Evolutionary conservation across 208 protist genomes (phyloP).

Genomic region (Trypanosoma theileri): DNA sequence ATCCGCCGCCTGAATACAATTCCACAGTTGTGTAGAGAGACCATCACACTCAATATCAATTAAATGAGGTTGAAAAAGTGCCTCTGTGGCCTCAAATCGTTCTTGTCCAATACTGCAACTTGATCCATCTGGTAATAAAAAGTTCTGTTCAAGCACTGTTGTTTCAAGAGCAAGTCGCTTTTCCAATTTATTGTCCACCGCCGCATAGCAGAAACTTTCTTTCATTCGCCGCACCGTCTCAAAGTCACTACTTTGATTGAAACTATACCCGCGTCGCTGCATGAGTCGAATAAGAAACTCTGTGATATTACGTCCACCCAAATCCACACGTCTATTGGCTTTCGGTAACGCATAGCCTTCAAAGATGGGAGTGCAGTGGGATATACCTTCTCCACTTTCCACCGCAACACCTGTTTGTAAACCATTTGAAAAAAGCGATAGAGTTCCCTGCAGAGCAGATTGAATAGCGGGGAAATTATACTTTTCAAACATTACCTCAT

Average conservation of each 20-base stretch:
- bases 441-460: slow-evolving; percentile 88
- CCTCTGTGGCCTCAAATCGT: slow-evolving; percentile 92
- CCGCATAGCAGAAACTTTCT: slow-evolving; percentile 90
- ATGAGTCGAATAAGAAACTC: slow-evolving; percentile 95
- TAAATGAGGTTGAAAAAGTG: slow-evolving; percentile 95
- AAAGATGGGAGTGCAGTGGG: slow-evolving; percentile 98
- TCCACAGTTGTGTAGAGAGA: slow-evolving; percentile 91
- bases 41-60: slow-evolving; percentile 93
- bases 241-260: slow-evolving; percentile 95
- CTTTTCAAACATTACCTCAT: slow-evolving; percentile 96
- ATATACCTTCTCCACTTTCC: slow-evolving; percentile 98
- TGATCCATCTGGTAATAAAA: slow-evolving; percentile 92
- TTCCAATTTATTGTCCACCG: slow-evolving; percentile 92
- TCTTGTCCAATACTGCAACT: slow-evolving; percentile 92
- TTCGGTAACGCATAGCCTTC: slow-evolving; percentile 89
- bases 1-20: slow-evolving; percentile 89
- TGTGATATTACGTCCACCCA: slow-evolving; percentile 97
- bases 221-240: slow-evolving; percentile 95
- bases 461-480: slow-evolving; percentile 93
- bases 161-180: slow-evolving; percentile 84
- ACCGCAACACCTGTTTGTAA: slow-evolving; percentile 96
- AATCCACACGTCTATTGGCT: slow-evolving; percentile 85
- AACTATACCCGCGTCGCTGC: slow-evolving; percentile 66
- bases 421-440: slow-evolving; percentile 97
- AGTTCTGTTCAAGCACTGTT: slow-evolving; percentile 50